Evolutionary conservation across 352 stramenopile species (phyloP).

Genomic region (Phytophthora parvispora): DNA sequence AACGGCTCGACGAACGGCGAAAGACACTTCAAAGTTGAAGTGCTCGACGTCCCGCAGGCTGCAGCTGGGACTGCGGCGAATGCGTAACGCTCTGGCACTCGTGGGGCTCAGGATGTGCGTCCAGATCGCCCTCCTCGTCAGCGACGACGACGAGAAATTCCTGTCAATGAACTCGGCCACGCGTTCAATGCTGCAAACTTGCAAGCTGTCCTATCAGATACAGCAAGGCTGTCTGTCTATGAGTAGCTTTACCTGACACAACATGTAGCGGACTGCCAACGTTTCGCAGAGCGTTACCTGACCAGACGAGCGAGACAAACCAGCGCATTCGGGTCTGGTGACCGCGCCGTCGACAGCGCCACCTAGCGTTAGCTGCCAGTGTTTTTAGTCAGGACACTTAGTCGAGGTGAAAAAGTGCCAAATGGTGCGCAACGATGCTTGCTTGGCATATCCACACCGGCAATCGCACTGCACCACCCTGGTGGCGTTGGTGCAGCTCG

Average conservation of each 20-base stretch:
- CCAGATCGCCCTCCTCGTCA: background rate
- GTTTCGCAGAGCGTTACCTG: background rate
- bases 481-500: no score
- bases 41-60: background rate
- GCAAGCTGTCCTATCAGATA: no score
- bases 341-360: no score
- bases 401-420: background rate
- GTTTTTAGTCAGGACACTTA: no score
- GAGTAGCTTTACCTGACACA: background rate
- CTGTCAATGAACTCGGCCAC: background rate
- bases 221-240: no score
- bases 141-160: background rate
- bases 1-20: constrained; percentile 22
- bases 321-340: no score
- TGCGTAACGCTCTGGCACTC: constrained; percentile 20
- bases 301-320: background rate
- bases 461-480: no score
- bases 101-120: constrained; percentile 8
- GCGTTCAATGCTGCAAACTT: no score
- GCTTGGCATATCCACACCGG: no score
- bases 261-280: no score
- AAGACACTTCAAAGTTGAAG: constrained; percentile 15
- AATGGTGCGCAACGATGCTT: no score
- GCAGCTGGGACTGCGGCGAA: constrained; percentile 25
- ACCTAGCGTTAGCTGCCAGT: no score